phyloP scores from a whole-genome alignment of 805 yeast species.

The Metschnikowia aberdeeniae region DNA sequence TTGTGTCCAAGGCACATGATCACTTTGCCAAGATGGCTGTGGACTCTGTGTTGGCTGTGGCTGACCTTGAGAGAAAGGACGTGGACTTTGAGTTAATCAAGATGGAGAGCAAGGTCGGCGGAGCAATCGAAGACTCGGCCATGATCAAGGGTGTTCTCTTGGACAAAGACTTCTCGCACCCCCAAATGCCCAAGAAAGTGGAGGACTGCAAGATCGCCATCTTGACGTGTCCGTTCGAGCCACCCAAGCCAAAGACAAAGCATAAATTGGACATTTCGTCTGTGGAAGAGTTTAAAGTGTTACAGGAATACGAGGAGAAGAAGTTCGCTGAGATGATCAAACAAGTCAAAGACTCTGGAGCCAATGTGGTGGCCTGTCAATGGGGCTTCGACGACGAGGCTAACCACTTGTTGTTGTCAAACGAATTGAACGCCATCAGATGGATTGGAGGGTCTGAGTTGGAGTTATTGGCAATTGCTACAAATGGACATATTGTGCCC shows the following conservation, averaged over 20 bases:
- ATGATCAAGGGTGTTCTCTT: conserved; percentile 87
- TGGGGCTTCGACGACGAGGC: conserved; percentile 99
- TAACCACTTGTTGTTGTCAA: conserved; percentile 82
- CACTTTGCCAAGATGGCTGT: conserved; percentile 96
- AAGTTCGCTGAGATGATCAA: conserved; percentile 90
- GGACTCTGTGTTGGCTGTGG: conserved; percentile 88
- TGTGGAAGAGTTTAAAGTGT: conserved; percentile 89
- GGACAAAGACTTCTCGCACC: conserved; percentile 96
- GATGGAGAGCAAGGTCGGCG: conserved; percentile 95
- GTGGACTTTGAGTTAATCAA: conserved; percentile 96
- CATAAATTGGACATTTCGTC: conserved; percentile 90
- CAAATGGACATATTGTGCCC: conserved; percentile 95
- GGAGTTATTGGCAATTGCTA: conserved; percentile 94
- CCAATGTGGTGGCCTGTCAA: conserved; percentile 95
- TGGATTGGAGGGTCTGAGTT: conserved; percentile 99
- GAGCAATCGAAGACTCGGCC: conserved; percentile 79
- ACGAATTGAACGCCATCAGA: conserved; percentile 90
- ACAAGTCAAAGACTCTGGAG: conserved; percentile 82
- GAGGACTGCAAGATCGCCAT: conserved; percentile 85
- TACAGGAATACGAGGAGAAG: conserved; percentile 89
- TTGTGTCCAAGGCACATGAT: conserved; percentile 90
- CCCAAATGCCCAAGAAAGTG: conserved; percentile 90
- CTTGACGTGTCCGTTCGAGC: conserved; percentile 97
- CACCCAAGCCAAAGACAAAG: conserved; percentile 98
- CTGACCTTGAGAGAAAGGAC: conserved; percentile 86